A percentile compares a stretch with the other conserved stretches of the same genome.
These are phyloP conservation scores for Elsinoe batatas DNA, from an alignment of 2,329 filamentous ascomycete species.

Conservation along the genomic window DNA sequence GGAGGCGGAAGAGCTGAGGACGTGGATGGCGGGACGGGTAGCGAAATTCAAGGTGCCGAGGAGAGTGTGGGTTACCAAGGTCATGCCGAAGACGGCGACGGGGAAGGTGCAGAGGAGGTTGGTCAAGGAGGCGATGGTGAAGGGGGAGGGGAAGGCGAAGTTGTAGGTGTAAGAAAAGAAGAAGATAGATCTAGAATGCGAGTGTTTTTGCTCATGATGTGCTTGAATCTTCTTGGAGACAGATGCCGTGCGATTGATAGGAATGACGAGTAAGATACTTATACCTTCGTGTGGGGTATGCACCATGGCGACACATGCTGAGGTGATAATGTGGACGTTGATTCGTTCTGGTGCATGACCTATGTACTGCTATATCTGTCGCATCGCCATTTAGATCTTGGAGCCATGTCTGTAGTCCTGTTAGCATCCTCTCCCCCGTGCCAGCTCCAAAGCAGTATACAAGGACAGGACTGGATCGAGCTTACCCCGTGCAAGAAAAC, in stretches of 20 bases:
- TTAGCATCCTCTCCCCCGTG: not conserved
- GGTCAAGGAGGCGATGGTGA: constrained; percentile 77
- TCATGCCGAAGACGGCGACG: constrained; percentile 87
- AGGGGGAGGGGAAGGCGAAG: constrained; percentile 31
- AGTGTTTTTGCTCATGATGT: too few relatives aligned
- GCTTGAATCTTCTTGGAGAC: not conserved
- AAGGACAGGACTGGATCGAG: not conserved
- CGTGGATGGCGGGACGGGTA: constrained; percentile 58
- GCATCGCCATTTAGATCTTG: not conserved
- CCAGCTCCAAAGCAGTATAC: not conserved
- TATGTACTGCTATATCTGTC: not conserved
- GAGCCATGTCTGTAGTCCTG: not conserved
- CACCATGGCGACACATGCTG: too few relatives aligned
- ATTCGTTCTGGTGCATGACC: not conserved
- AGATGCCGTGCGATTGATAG: not conserved
- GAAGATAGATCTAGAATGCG: not conserved
- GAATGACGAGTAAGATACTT: not conserved
- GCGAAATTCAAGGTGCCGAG: constrained; percentile 82
- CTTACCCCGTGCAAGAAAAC: not conserved
- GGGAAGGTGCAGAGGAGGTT: constrained; percentile 80
- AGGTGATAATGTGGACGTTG: not conserved
- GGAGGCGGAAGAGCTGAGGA: constrained; percentile 52
- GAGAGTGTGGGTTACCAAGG: constrained; percentile 56
- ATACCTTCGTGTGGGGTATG: too few relatives aligned
- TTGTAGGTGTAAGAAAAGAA: not conserved